Conservation (phyloP, 805 yeast species). For the Saturnispora halmiae region DNA sequence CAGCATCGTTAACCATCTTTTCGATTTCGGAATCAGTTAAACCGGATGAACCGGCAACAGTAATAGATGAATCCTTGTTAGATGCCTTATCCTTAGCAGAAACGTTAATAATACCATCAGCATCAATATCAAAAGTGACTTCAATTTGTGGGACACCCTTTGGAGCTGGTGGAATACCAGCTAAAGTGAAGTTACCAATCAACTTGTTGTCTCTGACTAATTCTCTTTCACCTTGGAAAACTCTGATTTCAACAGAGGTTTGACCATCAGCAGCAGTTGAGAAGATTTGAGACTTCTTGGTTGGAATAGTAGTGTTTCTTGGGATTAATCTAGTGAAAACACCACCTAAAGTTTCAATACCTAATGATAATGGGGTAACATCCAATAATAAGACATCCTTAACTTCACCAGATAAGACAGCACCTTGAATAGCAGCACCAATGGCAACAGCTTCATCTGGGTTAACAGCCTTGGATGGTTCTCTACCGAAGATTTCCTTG, state of each 20-base stretch:
- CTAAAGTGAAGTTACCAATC: constrained; percentile 90
- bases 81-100: constrained; percentile 74
- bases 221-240: constrained; percentile 99
- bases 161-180: constrained; percentile 94
- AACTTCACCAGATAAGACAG: constrained; percentile 74
- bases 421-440: constrained; percentile 89
- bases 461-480: constrained; percentile 65
- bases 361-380: constrained; percentile 81
- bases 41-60: constrained; percentile 63
- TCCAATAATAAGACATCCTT: constrained; percentile 69
- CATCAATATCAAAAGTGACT: constrained; percentile 93
- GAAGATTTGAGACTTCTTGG: constrained; percentile 93
- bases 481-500: constrained; percentile 46
- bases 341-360: constrained; percentile 98
- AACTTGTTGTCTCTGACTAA: constrained; percentile 95
- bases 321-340: constrained; percentile 87
- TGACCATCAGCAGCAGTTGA: constrained; percentile 95
- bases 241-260: constrained; percentile 94
- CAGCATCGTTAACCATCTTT: constrained; percentile 57
- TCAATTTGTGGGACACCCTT: constrained; percentile 92
- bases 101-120: constrained; percentile 84
- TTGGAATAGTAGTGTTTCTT: constrained; percentile 94
- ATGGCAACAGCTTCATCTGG: constrained; percentile 93
- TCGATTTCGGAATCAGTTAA: constrained; percentile 61
- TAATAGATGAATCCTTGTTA: constrained; percentile 66